Evolutionary conservation across 164 flowering plant species (phyloP), one percentile per base, ranked within the genome.

Genomic region (Vitis rotundifolia): DNA sequence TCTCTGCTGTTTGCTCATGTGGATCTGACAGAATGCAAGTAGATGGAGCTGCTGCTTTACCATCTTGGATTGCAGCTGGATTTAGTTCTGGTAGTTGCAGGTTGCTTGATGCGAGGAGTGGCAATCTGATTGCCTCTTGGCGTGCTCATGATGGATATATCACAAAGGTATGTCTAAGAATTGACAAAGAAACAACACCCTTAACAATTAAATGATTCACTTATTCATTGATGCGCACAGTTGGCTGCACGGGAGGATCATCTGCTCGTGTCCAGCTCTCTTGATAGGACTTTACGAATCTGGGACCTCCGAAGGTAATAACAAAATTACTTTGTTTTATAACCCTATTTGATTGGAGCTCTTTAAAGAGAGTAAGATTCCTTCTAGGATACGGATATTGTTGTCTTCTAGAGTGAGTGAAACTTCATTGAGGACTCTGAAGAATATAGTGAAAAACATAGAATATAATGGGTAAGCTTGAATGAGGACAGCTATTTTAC

Each of bases 271-370:
- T 93, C 99, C 57, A 91, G 99, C 79, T 93, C 98, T 68, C 97
- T 86, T 74, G 99, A 96, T 78, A 87, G 71, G 75, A 89, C 94
- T 44, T 65, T 96, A 71, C 78, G 92, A 64, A 78, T 96, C 68
- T 96, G 99, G 99, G 98, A 96, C 80, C 86, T 96, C 78, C 84
- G 98, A 82, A 91, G 91, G 97, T 93, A 79, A 63, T 68, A 47
- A 8, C 58, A 67, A 16, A 66, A 22, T 22, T 22, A 1, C 19
- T 61, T 16, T 37, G 4, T 22, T 22, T 22, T 22, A 22, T 22
- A 22, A 22, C 2, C 26, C 44, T 3, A 0, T 37, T 37, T 5
- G 0, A 37, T 37, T 37, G 44, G 44, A 37, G 44, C 44, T 37
- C 44, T 37, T 37, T 37, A 37, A 3, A 37, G 44, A 6, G 6